phyloP scores from a whole-genome alignment of 2,329 filamentous ascomycete genomes.

The Orbilia blumenaviensis region DNA sequence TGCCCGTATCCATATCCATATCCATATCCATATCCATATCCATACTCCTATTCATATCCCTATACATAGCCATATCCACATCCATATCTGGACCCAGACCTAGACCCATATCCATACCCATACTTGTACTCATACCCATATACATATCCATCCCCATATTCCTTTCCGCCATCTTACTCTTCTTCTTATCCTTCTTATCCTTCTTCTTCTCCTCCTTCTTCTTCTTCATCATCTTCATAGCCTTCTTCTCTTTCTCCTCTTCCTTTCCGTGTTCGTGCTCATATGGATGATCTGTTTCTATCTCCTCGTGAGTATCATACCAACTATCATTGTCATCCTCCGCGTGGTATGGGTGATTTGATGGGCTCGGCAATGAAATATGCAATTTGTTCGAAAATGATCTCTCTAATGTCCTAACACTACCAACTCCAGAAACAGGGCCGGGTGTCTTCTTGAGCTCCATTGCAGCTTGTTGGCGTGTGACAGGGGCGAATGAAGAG shows the following conservation, averaged over 20 bases:
- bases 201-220: not conserved
- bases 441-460: not conserved
- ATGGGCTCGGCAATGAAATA: not conserved
- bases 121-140: no score
- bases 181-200: not conserved
- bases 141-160: no score
- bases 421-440: not conserved
- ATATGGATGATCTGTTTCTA: not conserved
- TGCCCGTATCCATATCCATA: no score
- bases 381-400: not conserved
- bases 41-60: no score
- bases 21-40: no score
- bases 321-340: not conserved
- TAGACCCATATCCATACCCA: no score
- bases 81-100: no score
- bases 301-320: not conserved
- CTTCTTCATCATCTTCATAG: not conserved
- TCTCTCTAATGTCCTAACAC: not conserved
- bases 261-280: no score
- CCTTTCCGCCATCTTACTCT: not conserved
- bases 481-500: conserved; percentile 45
- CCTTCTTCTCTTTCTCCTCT: not conserved
- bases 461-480: conserved; percentile 34
- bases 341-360: not conserved
- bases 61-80: no score